Percentiles rank a stretch among this genome's conserved stretches.
Evolutionary conservation across 352 stramenopile species (phyloP).

Genomic region (Pythium vanterpoolii): DNA sequence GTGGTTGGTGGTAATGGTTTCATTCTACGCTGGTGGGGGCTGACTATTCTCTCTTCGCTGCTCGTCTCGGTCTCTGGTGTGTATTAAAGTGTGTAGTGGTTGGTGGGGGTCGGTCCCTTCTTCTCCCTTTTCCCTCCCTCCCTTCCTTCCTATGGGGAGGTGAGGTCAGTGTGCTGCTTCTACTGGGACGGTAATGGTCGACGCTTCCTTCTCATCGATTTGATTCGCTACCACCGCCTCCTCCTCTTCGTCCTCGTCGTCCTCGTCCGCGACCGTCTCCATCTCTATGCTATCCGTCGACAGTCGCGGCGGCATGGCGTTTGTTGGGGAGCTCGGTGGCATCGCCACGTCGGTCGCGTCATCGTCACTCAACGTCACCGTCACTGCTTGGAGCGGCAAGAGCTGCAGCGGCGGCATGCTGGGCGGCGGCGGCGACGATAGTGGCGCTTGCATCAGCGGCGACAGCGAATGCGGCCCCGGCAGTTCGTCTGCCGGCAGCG

Average conservation of each 20-base stretch:
- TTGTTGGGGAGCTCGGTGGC: conserved; percentile 19
- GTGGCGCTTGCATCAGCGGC: neutral
- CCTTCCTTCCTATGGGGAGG: neutral
- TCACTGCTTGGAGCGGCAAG: conserved; percentile 10
- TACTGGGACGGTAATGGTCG: neutral
- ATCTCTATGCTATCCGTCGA: conserved; percentile 23
- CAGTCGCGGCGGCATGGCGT: conserved; percentile 17
- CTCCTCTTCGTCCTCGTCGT: conserved; percentile 11
- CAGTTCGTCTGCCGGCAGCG: conserved; percentile 10
- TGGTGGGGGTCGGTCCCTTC: neutral
- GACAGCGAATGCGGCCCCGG: conserved; percentile 5
- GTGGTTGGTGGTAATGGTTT: neutral
- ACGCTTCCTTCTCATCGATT: too few relatives aligned
- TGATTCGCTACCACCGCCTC: too few relatives aligned
- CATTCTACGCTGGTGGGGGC: neutral
- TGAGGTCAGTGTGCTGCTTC: conserved; percentile 3
- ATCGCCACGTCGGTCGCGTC: conserved; percentile 17
- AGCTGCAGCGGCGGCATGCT: conserved; percentile 11
- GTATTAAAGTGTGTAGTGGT: conserved; percentile 7
- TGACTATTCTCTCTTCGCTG: neutral
- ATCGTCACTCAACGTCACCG: conserved; percentile 19
- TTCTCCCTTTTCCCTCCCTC: neutral
- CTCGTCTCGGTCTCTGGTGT: neutral
- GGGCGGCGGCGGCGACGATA: neutral
- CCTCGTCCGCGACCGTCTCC: conserved; percentile 20